Conservation (phyloP, 2,329 filamentous ascomycete species). For the Trichoderma arundinaceum region DNA sequence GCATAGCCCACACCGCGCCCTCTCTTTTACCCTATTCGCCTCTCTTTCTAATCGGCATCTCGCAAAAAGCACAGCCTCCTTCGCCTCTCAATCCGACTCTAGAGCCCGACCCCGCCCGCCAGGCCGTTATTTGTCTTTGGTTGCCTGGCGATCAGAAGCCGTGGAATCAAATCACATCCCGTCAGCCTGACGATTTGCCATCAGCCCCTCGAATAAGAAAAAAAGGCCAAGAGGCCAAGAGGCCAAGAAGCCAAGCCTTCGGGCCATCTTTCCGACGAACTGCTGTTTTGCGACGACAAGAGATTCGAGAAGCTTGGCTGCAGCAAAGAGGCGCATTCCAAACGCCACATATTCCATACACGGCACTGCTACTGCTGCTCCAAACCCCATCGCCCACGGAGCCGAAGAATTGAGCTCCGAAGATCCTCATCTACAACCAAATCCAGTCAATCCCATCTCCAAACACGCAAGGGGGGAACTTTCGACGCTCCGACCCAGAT, state of each 20-base stretch:
- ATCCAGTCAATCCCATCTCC: no score
- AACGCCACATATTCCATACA: no score
- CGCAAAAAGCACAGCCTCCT: conserved; percentile 19
- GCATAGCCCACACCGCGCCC: not conserved
- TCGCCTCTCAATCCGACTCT: conserved; percentile 15
- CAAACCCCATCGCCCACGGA: no score
- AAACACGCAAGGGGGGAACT: no score
- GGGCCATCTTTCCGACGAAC: not conserved
- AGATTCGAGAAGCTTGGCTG: conserved; percentile 7
- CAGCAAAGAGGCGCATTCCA: not conserved
- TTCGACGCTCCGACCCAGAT: no score
- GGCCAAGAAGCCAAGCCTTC: not conserved
- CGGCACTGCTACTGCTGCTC: no score
- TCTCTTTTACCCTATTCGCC: not conserved
- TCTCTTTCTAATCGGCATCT: not conserved
- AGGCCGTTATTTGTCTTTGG: not conserved
- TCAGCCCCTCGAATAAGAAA: not conserved
- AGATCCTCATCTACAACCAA: no score
- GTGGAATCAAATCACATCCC: not conserved
- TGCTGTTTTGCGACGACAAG: conserved; percentile 16
- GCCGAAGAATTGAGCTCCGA: no score
- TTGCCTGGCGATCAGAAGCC: conserved; percentile 2
- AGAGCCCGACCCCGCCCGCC: conserved; percentile 1
- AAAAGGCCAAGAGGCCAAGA: not conserved
- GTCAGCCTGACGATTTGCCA: conserved; percentile 15